phyloP scores from a whole-genome alignment of 2,329 filamentous ascomycete genomes.

The Dothideomycetes sp. region DNA sequence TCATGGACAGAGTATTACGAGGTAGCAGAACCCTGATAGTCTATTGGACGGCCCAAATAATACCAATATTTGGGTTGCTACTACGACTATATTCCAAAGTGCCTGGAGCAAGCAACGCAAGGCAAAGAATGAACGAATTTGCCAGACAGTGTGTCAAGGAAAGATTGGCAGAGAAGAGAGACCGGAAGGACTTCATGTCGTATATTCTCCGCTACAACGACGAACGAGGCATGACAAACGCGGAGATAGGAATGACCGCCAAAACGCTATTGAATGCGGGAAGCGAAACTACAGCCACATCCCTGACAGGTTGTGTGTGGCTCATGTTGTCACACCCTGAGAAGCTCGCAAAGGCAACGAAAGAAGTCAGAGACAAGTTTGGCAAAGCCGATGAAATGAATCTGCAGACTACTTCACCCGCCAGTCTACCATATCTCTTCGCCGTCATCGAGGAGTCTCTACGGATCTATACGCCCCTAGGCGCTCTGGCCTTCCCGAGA shows the following conservation, averaged over 20 bases:
- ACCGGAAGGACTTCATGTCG: neutral
- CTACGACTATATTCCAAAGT: neutral
- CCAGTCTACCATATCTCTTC: neutral
- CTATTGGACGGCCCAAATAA: neutral
- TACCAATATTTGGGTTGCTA: neutral
- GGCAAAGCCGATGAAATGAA: slow-evolving; percentile 16
- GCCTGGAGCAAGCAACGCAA: neutral
- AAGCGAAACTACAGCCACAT: slow-evolving; percentile 41
- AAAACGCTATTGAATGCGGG: slow-evolving; percentile 25
- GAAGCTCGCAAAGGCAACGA: slow-evolving; percentile 25
- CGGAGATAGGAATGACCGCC: neutral
- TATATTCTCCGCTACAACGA: neutral
- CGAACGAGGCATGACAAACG: neutral
- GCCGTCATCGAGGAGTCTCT: neutral
- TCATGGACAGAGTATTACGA: neutral
- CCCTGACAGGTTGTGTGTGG: slow-evolving; percentile 31
- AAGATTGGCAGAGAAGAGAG: neutral
- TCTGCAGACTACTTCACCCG: slow-evolving; percentile 12
- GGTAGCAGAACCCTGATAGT: neutral
- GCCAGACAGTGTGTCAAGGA: neutral
- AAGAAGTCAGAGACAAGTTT: slow-evolving; percentile 33
- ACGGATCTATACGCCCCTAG: neutral
- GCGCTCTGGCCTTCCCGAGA: neutral
- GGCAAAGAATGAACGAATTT: neutral
- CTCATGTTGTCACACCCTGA: slow-evolving; percentile 29